Evolutionary conservation across 306 rosid species (phyloP), one percentile per base, ranked within the genome.

Genomic region (Rosa persica): DNA sequence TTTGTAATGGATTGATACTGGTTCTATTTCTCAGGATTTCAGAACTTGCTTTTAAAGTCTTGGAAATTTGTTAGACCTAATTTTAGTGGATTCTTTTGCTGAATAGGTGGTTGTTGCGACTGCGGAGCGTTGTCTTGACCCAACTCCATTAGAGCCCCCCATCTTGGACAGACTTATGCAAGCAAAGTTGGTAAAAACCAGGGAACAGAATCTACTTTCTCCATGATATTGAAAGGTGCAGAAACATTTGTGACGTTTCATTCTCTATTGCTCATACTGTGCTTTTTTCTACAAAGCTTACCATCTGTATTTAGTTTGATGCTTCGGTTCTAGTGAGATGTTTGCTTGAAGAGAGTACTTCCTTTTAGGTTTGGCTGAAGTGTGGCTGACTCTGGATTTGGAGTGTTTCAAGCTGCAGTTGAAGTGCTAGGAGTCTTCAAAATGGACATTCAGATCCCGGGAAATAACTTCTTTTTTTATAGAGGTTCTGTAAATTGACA

Each of bases 41-140:
- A 72, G 77, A 62, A 54, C 48, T 39, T 51, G 43, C 73, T 60
- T 58, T 9, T 4, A 12, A 58, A 11, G 65, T 23, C 11, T 43
- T 40, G 16, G 49, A 70, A 47, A 6, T 55, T 19, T 19, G 12
- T 17, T 43, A 38, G 40, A 38, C n/a, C 61, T 74, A 73, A 74
- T 70, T 27, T 51, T 19, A 22, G 22, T 76, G 62, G 46, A 36
- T 64, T 57, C 6, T 58, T 43, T 71, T 75, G 70, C 78, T 38
- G 75, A 76, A 80, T 91, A 95, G 98, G 97, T 89, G 84, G 87
- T 92, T 82, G 96, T 95, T 69, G 96, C 93, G 71, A 89, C 93
- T 16, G 89, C 96, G 42, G 97, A 95, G 84, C 93, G 98, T 68
- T 89, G 98, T 82, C 98, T 95, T 12, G 98, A 95, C 70, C 91